Evolutionary conservation across 163 green algal species (phyloP), one percentile per base, ranked within the genome.

Genomic region (Chlorella variabilis): DNA sequence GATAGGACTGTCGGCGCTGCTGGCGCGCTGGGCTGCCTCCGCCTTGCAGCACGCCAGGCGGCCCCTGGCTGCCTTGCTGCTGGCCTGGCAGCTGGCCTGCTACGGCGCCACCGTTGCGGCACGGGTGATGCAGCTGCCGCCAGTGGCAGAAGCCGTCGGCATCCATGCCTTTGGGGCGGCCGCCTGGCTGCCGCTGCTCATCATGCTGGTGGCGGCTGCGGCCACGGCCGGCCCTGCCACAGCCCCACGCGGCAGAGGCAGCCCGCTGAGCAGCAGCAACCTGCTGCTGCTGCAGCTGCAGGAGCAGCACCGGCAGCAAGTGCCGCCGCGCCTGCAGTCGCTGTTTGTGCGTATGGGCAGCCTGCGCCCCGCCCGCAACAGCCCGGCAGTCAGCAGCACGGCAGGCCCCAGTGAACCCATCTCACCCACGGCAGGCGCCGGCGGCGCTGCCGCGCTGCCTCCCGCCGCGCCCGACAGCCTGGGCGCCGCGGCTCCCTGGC

Each of bases 61-160:
- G 17, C 36, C 62, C 36, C 67, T 78, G 34, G 25, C 48, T 11
- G 51, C n/a, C 8, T n/a, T 23, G 13, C 71, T 85, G 71, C 62
- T 74, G 61, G 27, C 59, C 9, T 85, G 80, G 80, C 27, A 33
- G 61, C 59, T 81, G 33, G 62, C 27, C 59, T 76, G 62, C n/a
- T 81, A 80, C 45, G 20, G 56, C 1, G 71, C 71, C 33, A 81
- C 70, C 7, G 31, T 75, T 15, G 29, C 73, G 11, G 51, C 15
- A 13, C 34, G 48, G 3, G 33, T 54, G 49, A 20, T 71, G 15
- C 9, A 49, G 25, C 18, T 61, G 4, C 41, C 29, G 3, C 21
- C 23, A 1, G 41, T 48, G 1, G 56, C 58, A 39, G 39, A 81
- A 21, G 75, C 75, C 3, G 29, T 73, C 1, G 75, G 75, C 8